These are phyloP conservation scores for Gossypium bickii DNA, from an alignment of 345 rosid species.

Conservation along the genomic window DNA sequence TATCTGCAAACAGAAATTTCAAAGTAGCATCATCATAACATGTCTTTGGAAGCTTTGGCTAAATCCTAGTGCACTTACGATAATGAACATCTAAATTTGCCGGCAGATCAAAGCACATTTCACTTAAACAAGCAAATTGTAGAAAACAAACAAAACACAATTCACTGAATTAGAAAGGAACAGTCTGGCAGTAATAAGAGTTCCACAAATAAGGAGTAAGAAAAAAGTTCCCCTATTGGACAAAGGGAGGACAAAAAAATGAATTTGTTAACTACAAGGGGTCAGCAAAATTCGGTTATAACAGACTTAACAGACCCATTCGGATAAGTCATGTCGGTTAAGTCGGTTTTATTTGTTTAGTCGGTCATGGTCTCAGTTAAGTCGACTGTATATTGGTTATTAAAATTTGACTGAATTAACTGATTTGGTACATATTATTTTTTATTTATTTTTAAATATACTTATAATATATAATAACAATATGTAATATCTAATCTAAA, in stretches of 20 bases:
- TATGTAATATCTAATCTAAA: too few species aligned
- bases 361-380: too few species aligned
- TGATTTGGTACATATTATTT: too few species aligned
- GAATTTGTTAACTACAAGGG: neutral
- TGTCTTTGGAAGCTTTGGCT: neutral
- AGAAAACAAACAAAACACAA: neutral
- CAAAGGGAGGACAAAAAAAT: neutral
- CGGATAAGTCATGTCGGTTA: too few species aligned
- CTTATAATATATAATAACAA: too few species aligned
- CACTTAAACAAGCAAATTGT: neutral
- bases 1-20: constrained; percentile 42
- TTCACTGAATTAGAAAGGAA: constrained; percentile 4
- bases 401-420: too few species aligned
- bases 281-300: neutral
- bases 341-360: too few species aligned
- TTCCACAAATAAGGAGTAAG: neutral
- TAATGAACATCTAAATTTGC: neutral
- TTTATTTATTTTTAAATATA: too few species aligned
- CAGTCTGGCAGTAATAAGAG: neutral
- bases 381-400: too few species aligned
- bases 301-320: neutral
- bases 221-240: neutral
- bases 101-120: neutral
- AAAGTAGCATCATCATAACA: neutral
- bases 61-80: neutral